Conservation (phyloP, 225 moss, liverwort and hornwort genomes). For the Asterella californica region DNA sequence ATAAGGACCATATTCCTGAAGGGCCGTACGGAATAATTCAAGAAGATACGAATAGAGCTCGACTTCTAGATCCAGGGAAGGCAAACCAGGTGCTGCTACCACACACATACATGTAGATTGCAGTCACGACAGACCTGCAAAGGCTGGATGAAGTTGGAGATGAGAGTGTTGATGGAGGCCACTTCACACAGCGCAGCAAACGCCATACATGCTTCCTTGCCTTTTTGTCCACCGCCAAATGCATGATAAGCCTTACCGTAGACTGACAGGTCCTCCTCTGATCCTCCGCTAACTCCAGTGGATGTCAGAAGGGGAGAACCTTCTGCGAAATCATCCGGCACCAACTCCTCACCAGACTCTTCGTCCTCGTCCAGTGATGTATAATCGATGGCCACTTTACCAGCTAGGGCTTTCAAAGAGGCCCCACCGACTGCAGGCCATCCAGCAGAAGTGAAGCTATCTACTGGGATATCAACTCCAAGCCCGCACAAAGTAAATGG, state of each 20-base stretch:
- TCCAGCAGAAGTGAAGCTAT: slow-evolving; percentile 69
- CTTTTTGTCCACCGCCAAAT: slow-evolving; percentile 70
- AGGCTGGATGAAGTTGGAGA: slow-evolving; percentile 95
- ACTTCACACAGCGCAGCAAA: slow-evolving; percentile 94
- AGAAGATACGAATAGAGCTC: too few relatives aligned
- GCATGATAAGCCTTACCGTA: slow-evolving; percentile 86
- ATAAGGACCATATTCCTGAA: neutral
- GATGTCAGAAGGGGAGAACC: slow-evolving; percentile 59
- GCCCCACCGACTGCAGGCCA: slow-evolving; percentile 97
- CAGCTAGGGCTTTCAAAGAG: slow-evolving; percentile 82
- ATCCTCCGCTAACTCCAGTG: slow-evolving; percentile 55
- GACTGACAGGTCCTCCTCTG: slow-evolving; percentile 65
- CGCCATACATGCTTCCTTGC: slow-evolving; percentile 96
- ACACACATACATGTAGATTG: neutral
- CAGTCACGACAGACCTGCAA: slow-evolving; percentile 55
- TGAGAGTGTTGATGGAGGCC: slow-evolving; percentile 86
- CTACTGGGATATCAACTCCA: slow-evolving; percentile 74
- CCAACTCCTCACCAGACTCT: slow-evolving; percentile 38
- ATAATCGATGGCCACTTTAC: slow-evolving; percentile 92
- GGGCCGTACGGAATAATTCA: too few relatives aligned
- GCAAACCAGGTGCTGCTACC: neutral
- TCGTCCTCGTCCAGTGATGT: slow-evolving; percentile 48
- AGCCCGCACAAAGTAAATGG: slow-evolving; percentile 74
- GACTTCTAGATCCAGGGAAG: neutral
- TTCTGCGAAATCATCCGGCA: slow-evolving; percentile 31